These are phyloP conservation scores for Pholiota conissans DNA, from an alignment of 768 basidiomycete genomes.

Conservation along the genomic window DNA sequence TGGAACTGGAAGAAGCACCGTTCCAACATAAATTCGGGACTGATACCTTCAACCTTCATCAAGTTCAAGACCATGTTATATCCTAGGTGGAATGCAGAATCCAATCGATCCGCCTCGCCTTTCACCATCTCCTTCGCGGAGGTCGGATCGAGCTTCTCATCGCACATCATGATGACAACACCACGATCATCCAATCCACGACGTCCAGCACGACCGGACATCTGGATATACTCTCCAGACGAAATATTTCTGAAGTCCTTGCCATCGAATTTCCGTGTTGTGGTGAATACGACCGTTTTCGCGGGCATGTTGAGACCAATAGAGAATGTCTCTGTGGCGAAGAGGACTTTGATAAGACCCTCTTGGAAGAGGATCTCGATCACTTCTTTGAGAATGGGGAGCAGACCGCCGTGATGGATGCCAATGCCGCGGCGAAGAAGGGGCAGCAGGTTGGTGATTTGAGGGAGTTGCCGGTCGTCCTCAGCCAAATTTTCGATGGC, in stretches of 20 bases:
- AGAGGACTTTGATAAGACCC: constrained; percentile 95
- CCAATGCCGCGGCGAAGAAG: constrained; percentile 94
- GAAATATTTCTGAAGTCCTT: constrained; percentile 91
- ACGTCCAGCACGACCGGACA: constrained; percentile 98
- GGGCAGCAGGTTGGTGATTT: constrained; percentile 90
- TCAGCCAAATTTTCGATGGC: constrained; percentile 87
- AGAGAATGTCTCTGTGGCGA: constrained; percentile 98
- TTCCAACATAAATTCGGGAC: constrained; percentile 97
- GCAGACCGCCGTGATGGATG: constrained; percentile 96
- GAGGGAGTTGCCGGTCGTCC: constrained; percentile 88
- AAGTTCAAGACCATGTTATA: constrained; percentile 99
- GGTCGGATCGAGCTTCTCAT: constrained; percentile 92
- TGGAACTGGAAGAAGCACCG: constrained; percentile 99
- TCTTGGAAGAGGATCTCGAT: constrained; percentile 99
- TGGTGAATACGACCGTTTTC: constrained; percentile 98
- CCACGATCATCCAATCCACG: constrained; percentile 98
- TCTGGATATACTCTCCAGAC: constrained; percentile 97
- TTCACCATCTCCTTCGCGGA: constrained; percentile 97
- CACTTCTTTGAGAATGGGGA: constrained; percentile 97
- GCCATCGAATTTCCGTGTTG: constrained; percentile 95
- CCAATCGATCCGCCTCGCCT: constrained; percentile 93
- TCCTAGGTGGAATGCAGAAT: constrained; percentile 97
- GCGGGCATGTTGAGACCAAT: constrained; percentile 99
- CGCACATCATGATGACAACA: constrained; percentile 99
- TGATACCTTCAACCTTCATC: constrained; percentile 98